Percentiles rank a stretch among this genome's conserved stretches.
These are phyloP conservation scores for Sarocladiaceae sp. DNA, from an alignment of 2,329 filamentous ascomycete species.

Conservation along the genomic window DNA sequence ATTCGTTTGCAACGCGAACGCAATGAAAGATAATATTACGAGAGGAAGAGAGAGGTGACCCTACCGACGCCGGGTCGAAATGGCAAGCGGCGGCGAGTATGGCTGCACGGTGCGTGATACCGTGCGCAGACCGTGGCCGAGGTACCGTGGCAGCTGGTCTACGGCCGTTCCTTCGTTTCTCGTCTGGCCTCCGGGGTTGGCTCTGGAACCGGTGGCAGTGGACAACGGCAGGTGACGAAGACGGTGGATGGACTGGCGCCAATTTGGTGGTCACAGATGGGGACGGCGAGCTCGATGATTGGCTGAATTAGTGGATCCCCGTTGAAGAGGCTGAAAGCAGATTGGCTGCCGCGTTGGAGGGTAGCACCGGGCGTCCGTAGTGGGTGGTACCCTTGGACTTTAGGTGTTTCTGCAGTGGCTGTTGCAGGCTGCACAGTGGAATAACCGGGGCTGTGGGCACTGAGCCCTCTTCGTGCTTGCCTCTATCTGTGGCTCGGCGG, in stretches of 20 bases:
- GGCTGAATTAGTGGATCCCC: not conserved
- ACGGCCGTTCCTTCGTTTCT: not conserved
- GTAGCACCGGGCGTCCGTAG: conserved; percentile 7
- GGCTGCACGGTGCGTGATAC: not conserved
- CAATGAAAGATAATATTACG: not conserved
- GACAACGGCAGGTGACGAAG: conserved; percentile 3
- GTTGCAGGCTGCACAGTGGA: not conserved
- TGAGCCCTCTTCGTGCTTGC: not conserved
- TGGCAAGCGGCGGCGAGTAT: not conserved
- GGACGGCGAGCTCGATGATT: not conserved
- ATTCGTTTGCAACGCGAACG: conserved; percentile 3
- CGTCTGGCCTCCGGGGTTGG: not conserved
- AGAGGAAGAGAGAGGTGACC: conserved; percentile 1
- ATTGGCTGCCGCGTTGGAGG: conserved; percentile 6
- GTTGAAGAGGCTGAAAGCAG: not conserved
- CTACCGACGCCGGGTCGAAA: not conserved
- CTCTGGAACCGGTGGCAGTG: not conserved
- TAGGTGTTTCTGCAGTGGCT: not conserved
- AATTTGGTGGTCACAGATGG: not conserved
- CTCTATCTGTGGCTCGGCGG: not conserved
- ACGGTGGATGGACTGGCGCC: conserved; percentile 4
- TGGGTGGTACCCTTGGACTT: conserved; percentile 3
- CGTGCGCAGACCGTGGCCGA: conserved; percentile 6
- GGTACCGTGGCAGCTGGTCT: not conserved
- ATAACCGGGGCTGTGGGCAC: not conserved